These are phyloP conservation scores for Acephala macrosclerotiorum DNA, from an alignment of 2,329 filamentous ascomycete genomes.

Conservation along the genomic window DNA sequence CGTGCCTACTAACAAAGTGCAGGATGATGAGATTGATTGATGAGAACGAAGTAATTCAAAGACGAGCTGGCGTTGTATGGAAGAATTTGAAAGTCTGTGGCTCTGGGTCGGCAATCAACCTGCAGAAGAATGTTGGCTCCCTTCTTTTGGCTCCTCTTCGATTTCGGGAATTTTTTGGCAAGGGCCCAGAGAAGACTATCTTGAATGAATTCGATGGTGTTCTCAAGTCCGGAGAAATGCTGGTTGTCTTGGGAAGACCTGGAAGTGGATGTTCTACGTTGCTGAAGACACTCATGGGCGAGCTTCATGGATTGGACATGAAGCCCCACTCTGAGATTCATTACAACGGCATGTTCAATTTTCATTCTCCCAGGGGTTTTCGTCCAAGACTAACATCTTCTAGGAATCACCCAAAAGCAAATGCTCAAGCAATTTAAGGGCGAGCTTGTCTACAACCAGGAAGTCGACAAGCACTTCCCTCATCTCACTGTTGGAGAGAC, in stretches of 20 bases:
- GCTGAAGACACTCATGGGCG: conserved; percentile 65
- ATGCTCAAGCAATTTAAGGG: conserved; percentile 69
- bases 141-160: conserved; percentile 64
- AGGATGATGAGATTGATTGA: conserved; percentile 53
- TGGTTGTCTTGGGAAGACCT: conserved; percentile 73
- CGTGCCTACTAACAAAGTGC: not conserved
- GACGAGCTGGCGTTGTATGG: conserved; percentile 67
- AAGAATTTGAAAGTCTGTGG: conserved; percentile 72
- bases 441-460: conserved; percentile 77
- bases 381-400: conserved; percentile 51
- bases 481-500: conserved; percentile 79
- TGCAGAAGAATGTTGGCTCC: conserved; percentile 72
- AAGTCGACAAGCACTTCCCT: conserved; percentile 78
- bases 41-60: conserved; percentile 61
- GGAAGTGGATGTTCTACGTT: conserved; percentile 70
- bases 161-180: conserved; percentile 61
- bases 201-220: conserved; percentile 70
- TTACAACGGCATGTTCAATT: conserved; percentile 63
- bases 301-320: conserved; percentile 64
- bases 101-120: conserved; percentile 69
- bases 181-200: conserved; percentile 63
- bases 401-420: conserved; percentile 53
- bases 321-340: conserved; percentile 60
- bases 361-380: too few species aligned
- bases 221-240: conserved; percentile 68